A percentile compares a stretch with the other conserved stretches of the same genome.
phyloP scores from a whole-genome alignment of 495 filamentous ascomycete species.

The Hyphodiscus hymeniophilus region DNA sequence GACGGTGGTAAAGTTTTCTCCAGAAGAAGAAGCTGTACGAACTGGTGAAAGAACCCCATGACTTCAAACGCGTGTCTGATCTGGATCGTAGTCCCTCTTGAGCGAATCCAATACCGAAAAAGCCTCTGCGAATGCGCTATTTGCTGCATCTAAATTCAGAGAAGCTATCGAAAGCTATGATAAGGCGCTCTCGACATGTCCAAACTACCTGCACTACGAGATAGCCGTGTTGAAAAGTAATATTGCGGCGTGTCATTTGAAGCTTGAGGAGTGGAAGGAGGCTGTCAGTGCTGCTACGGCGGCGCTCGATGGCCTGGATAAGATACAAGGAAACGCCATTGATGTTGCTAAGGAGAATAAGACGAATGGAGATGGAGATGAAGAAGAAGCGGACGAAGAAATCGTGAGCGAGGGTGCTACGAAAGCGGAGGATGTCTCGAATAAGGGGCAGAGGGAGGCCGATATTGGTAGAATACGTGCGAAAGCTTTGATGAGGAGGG shows the following conservation, averaged over 20 bases:
- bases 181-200: slow-evolving; percentile 71
- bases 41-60: background rate
- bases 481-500: slow-evolving; percentile 82
- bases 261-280: slow-evolving; percentile 79
- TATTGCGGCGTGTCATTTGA: slow-evolving; percentile 83
- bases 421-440: slow-evolving; percentile 33
- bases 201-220: slow-evolving; percentile 85
- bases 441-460: slow-evolving; percentile 37
- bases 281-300: slow-evolving; percentile 65
- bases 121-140: slow-evolving; percentile 68
- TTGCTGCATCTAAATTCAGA: slow-evolving; percentile 61
- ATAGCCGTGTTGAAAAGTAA: slow-evolving; percentile 82
- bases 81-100: slow-evolving; percentile 48
- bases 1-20: slow-evolving; percentile 44
- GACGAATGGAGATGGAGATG: slow-evolving; percentile 44
- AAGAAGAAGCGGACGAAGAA: slow-evolving; percentile 51
- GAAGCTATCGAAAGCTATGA: slow-evolving; percentile 88
- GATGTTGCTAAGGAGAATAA: slow-evolving; percentile 16
- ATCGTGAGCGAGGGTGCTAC: slow-evolving; percentile 43
- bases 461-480: slow-evolving; percentile 71
- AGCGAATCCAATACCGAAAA: slow-evolving; percentile 69
- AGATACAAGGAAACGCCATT: slow-evolving; percentile 29
- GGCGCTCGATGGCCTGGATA: slow-evolving; percentile 64
- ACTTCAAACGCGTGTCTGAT: slow-evolving; percentile 3
- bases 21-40: slow-evolving; percentile 67